A percentile compares a stretch with the other conserved stretches of the same genome.
Conservation (phyloP, 1,139 yeast species). For the Suhomyces bolitotheri region DNA sequence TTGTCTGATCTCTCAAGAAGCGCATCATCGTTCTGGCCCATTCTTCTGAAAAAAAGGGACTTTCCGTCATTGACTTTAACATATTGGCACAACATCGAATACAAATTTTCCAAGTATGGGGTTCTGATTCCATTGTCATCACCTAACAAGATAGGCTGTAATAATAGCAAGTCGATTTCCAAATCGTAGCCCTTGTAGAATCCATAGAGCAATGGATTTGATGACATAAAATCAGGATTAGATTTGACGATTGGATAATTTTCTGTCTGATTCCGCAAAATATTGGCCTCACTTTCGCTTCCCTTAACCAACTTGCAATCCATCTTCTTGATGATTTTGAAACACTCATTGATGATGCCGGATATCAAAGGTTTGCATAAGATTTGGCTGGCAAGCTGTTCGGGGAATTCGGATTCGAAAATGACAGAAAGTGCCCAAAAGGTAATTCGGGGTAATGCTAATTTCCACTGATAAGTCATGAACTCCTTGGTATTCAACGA, state of each 20-base stretch:
- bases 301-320: constrained; percentile 71
- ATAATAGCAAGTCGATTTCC: constrained; percentile 69
- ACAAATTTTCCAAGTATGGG: constrained; percentile 84
- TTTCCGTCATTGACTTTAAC: constrained; percentile 47
- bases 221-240: constrained; percentile 35
- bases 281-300: constrained; percentile 60
- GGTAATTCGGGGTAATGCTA: constrained; percentile 75
- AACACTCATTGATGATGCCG: constrained; percentile 74
- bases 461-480: constrained; percentile 78
- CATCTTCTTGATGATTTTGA: constrained; percentile 74
- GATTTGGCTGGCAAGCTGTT: constrained; percentile 59
- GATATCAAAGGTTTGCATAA: constrained; percentile 81
- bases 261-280: constrained; percentile 55
- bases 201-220: constrained; percentile 61
- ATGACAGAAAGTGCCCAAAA: constrained; percentile 74
- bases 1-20: background rate
- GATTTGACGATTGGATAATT: constrained; percentile 37
- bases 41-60: constrained; percentile 40
- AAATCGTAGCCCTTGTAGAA: constrained; percentile 55
- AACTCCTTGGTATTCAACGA: constrained; percentile 59
- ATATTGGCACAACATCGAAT: constrained; percentile 74
- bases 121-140: constrained; percentile 85
- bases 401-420: constrained; percentile 69
- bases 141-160: constrained; percentile 84
- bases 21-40: constrained; percentile 1